Conservation (phyloP, 805 yeast species). For the Candida sithepensis region DNA sequence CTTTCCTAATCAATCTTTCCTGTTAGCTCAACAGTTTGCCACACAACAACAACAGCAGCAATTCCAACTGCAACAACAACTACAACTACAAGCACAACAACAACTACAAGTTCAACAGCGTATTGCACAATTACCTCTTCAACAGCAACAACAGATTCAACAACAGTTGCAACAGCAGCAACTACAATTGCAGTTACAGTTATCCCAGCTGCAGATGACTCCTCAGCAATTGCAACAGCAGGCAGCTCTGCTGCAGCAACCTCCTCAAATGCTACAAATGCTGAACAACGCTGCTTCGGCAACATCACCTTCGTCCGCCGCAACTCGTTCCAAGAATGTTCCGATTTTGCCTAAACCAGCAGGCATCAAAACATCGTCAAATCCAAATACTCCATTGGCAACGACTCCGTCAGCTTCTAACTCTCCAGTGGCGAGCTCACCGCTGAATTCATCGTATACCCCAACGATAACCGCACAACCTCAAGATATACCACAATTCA, state of each 20-base stretch:
- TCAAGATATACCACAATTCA: constrained; percentile 29
- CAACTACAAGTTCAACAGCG: constrained; percentile 1
- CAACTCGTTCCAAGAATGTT: constrained; percentile 26
- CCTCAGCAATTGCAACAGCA: constrained; percentile 1
- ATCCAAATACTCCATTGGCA: constrained; percentile 22
- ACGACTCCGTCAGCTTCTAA: constrained; percentile 18
- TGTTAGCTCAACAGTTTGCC: constrained; percentile 5
- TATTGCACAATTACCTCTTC: neutral
- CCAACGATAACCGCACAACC: constrained; percentile 18
- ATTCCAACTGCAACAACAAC: constrained; percentile 1
- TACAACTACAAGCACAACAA: constrained; percentile 4
- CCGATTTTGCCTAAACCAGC: constrained; percentile 34
- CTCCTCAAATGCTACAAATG: constrained; percentile 1
- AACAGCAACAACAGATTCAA: constrained; percentile 1
- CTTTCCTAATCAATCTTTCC: constrained; percentile 9
- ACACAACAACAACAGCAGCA: constrained; percentile 3
- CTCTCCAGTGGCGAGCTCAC: constrained; percentile 14
- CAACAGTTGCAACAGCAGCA: constrained; percentile 1
- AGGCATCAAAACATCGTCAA: constrained; percentile 4
- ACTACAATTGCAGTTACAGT: neutral
- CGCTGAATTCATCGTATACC: constrained; percentile 9
- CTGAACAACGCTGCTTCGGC: constrained; percentile 3
- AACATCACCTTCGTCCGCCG: neutral
- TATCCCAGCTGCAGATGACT: neutral
- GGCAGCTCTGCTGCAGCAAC: neutral